Conservation (phyloP, 208 protist species). For the Crithidia acanthocephali region DNA sequence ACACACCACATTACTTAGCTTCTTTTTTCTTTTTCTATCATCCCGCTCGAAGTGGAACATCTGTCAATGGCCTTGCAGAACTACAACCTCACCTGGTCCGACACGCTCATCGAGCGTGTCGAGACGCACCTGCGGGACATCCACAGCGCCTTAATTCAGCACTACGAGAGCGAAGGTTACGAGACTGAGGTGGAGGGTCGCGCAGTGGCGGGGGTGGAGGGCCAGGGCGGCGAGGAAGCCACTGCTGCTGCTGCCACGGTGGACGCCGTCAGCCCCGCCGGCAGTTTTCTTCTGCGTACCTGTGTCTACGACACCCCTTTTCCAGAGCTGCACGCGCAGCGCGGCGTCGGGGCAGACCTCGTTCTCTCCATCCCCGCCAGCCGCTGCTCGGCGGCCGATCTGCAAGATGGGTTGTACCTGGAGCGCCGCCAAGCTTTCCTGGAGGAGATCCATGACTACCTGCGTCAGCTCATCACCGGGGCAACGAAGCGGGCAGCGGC, state of each 20-base stretch:
- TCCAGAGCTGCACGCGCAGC: conserved; percentile 47
- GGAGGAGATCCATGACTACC: conserved; percentile 56
- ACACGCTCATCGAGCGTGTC: conserved; percentile 68
- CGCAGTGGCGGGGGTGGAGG: not conserved
- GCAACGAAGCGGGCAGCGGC: conserved; percentile 16
- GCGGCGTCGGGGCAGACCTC: conserved; percentile 77
- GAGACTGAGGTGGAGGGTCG: conserved; percentile 32
- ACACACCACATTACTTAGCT: too few species aligned
- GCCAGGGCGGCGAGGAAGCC: not conserved
- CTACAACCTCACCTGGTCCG: conserved; percentile 82
- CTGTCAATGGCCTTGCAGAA: conserved; percentile 75
- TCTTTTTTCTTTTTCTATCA: conserved; percentile 12
- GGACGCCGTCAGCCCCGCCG: conserved; percentile 59
- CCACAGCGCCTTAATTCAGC: conserved; percentile 63
- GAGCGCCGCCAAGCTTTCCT: conserved; percentile 71
- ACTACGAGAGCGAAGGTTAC: conserved; percentile 69
- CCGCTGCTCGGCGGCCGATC: conserved; percentile 62
- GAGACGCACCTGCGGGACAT: conserved; percentile 74
- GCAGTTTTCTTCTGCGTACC: conserved; percentile 84
- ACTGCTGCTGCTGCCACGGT: conserved; percentile 8
- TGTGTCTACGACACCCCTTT: conserved; percentile 74
- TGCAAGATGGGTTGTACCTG: conserved; percentile 77
- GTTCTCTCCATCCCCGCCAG: conserved; percentile 62
- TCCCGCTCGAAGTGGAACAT: too few species aligned
- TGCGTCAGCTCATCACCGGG: conserved; percentile 32